Conservation (phyloP, 306 rosid genomes). For the Gastrolobium bilobum region DNA sequence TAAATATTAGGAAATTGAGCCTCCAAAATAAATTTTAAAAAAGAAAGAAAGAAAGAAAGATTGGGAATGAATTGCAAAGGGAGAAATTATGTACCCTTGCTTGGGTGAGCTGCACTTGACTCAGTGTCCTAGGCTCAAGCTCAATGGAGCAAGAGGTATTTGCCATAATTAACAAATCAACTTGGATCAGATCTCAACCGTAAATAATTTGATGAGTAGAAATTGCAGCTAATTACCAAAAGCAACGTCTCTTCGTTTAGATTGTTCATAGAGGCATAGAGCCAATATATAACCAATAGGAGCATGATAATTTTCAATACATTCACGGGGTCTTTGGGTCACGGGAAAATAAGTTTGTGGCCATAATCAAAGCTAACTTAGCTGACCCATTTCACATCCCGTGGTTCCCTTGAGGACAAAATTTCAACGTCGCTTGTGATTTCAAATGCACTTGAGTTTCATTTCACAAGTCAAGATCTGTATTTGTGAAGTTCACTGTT, state of each 20-base stretch:
- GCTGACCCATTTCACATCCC: slow-evolving; percentile 29
- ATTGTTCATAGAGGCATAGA: neutral
- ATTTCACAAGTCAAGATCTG: neutral
- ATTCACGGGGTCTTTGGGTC: slow-evolving; percentile 60
- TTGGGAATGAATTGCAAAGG: neutral
- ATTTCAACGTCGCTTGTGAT: slow-evolving; percentile 46
- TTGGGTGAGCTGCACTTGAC: slow-evolving; percentile 64
- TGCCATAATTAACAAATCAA: slow-evolving; percentile 55
- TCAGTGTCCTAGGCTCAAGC: slow-evolving; percentile 81
- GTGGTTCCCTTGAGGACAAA: slow-evolving; percentile 31
- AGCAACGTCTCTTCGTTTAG: neutral
- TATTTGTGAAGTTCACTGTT: slow-evolving; percentile 6
- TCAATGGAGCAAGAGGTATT: slow-evolving; percentile 74
- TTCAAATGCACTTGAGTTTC: slow-evolving; percentile 8
- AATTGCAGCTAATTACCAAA: slow-evolving; percentile 44
- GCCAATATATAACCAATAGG: slow-evolving; percentile 14
- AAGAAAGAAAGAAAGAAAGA: slow-evolving; percentile 1
- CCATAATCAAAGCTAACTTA: slow-evolving; percentile 33
- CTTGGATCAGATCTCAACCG: slow-evolving; percentile 25
- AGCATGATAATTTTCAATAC: slow-evolving; percentile 31
- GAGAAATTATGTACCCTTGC: slow-evolving; percentile 67
- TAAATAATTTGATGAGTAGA: slow-evolving; percentile 38
- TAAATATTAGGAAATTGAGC: neutral
- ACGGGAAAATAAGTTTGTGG: slow-evolving; percentile 46
- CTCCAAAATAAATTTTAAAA: neutral